Evolutionary conservation across 345 rosid species (phyloP), one percentile per base, ranked within the genome.

Genomic region (Lagerstroemia speciosa): DNA sequence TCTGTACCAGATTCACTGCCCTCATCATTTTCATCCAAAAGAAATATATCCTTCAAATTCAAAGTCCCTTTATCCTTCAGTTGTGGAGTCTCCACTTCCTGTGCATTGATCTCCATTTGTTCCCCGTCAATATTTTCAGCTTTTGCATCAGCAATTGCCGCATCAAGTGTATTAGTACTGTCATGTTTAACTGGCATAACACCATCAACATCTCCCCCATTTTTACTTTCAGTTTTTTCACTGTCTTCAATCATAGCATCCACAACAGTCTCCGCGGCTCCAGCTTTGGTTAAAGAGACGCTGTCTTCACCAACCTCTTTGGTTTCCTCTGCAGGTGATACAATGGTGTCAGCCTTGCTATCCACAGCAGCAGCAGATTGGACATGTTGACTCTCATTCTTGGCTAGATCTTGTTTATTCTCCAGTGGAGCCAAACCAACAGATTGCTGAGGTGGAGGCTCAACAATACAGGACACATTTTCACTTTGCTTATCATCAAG

Each of bases 1-100:
- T 86, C 89, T 1, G 89, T 83, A 46, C 93, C 93, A 0, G 93
- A 84, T 65, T 79, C 89, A 76, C 75, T 77, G 31, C 90, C 90
- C 64, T 79, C 86, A 41, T 77, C 83, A 10, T 66, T 48, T 67
- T 76, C 84, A 64, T 84, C 81, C 63, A 76, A 78, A 64, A 79
- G 83, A 79, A 82, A 85, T 71, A 79, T 76, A 68, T 53, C 76
- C 64, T 78, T 80, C 41, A 77, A 66, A 68, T 71, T 78, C 67
- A 67, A 67, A 70, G 75, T 75, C 40, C 86, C 85, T 29, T 78
- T 83, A 45, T 34, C 69, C 46, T 73, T 46, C 24, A 74, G 58
- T 55, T 75, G 37, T 45, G 80, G 45, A 41, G 66, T 52, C 69
- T 72, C 79, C 31, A 30, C 34, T 69, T 75, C 68, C 53, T 73